These are phyloP conservation scores for Colletotrichum tabaci DNA, from an alignment of 2,329 filamentous ascomycete species.

Conservation along the genomic window DNA sequence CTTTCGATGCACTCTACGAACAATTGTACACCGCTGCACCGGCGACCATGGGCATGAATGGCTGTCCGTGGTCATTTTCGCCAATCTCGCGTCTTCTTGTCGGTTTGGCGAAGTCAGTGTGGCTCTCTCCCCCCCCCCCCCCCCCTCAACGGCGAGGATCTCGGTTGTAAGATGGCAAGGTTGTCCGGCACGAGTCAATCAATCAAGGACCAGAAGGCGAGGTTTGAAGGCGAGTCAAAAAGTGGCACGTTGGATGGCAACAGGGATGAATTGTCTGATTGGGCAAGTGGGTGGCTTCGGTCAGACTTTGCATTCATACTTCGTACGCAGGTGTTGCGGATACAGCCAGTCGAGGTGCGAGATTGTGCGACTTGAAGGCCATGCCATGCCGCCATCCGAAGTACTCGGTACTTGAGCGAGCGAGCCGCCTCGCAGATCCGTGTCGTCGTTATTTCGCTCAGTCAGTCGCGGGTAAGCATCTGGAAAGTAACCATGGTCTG, in stretches of 20 bases:
- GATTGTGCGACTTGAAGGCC: constrained; percentile 11
- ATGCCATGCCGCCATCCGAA: not conserved
- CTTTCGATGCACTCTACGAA: not conserved
- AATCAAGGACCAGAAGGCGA: constrained; percentile 28
- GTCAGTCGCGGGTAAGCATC: constrained; percentile 7
- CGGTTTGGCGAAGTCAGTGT: constrained; percentile 27
- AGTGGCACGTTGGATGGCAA: constrained; percentile 31
- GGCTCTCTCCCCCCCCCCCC: not conserved
- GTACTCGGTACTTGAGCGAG: constrained; percentile 28
- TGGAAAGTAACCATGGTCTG: constrained; percentile 5
- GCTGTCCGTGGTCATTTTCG: not conserved
- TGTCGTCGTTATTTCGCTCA: constrained; percentile 40
- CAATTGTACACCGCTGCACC: constrained; percentile 11
- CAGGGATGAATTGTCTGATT: constrained; percentile 35
- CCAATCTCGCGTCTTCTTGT: constrained; percentile 26
- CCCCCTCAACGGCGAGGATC: constrained; percentile 11
- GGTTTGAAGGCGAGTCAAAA: constrained; percentile 29
- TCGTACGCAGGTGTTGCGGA: not conserved
- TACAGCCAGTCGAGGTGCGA: constrained; percentile 16
- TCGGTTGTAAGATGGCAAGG: constrained; percentile 14
- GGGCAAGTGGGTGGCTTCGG: constrained; percentile 30
- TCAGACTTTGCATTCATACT: constrained; percentile 25
- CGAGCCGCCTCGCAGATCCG: constrained; percentile 29
- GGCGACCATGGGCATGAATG: not conserved
- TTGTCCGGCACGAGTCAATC: constrained; percentile 34